These are phyloP conservation scores for Chaetomiaceae sp. DNA, from an alignment of 2,329 filamentous ascomycete genomes.

Conservation along the genomic window DNA sequence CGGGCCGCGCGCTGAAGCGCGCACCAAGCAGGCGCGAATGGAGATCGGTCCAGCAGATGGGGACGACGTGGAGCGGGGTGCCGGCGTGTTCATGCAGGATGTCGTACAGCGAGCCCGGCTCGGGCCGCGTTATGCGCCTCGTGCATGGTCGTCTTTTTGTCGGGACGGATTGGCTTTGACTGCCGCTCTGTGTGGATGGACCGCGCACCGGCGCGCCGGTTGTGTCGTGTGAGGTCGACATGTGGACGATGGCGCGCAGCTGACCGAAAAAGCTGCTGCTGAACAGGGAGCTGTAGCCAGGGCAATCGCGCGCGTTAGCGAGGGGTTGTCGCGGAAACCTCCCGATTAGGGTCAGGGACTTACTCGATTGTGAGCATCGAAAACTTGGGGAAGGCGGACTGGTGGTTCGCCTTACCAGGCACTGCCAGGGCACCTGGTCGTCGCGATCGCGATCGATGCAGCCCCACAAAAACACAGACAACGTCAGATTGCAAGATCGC, in stretches of 20 bases:
- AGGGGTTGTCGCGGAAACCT: background rate
- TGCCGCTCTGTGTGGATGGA: constrained; percentile 1
- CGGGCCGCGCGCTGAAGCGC: constrained; percentile 38
- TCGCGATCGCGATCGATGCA: constrained; percentile 12
- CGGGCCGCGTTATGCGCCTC: constrained; percentile 35
- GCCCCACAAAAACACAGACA: constrained; percentile 13
- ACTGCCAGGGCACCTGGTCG: constrained; percentile 6
- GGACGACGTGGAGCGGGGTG: constrained; percentile 43
- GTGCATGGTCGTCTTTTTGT: constrained; percentile 18
- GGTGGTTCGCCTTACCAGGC: constrained; percentile 11
- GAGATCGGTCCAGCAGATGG: constrained; percentile 50
- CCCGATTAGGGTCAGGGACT: too few relatives aligned
- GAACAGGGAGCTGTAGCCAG: constrained; percentile 21
- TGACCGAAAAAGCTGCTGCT: constrained; percentile 24
- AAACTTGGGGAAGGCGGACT: constrained; percentile 4
- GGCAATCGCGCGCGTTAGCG: constrained; percentile 13
- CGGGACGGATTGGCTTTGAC: background rate
- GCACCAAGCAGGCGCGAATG: constrained; percentile 44
- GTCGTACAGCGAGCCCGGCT: constrained; percentile 46
- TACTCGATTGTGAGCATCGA: constrained; percentile 26
- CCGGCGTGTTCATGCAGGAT: constrained; percentile 45
- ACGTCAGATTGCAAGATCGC: too few relatives aligned
- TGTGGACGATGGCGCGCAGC: constrained; percentile 25
- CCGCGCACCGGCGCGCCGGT: constrained; percentile 4
- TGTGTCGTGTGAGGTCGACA: constrained; percentile 20